These are phyloP conservation scores for Pelargonium australe DNA, from an alignment of 441 rosid species.

Conservation along the genomic window DNA sequence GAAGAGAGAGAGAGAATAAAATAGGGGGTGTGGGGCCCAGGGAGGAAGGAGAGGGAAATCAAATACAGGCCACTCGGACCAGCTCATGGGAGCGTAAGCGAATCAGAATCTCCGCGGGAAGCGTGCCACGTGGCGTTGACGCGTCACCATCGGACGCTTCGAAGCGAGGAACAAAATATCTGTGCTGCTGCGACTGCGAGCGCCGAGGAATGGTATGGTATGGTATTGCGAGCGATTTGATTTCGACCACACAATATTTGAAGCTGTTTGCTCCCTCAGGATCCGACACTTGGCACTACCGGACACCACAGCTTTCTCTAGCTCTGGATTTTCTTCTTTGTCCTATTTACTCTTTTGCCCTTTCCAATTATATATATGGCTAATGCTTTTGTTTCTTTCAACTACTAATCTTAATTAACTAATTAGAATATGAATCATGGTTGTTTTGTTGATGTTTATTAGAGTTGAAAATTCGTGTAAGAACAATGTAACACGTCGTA, in stretches of 20 bases:
- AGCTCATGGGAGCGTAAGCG: slow-evolving; percentile 12
- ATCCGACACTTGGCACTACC: slow-evolving; percentile 31
- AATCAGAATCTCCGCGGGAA: slow-evolving; percentile 19
- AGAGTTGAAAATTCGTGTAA: too few relatives aligned
- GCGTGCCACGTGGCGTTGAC: slow-evolving; percentile 16
- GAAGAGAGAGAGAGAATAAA: too few relatives aligned
- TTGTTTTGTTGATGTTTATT: too few relatives aligned
- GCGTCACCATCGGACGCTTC: slow-evolving; percentile 12
- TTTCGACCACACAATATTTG: slow-evolving; percentile 14
- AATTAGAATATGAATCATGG: too few relatives aligned
- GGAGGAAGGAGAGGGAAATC: neutral
- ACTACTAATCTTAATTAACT: too few relatives aligned
- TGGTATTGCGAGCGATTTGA: neutral
- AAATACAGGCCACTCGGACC: neutral
- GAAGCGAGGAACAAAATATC: slow-evolving; percentile 1
- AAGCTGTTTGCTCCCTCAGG: slow-evolving; percentile 8
- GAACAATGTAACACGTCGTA: too few relatives aligned
- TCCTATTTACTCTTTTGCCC: too few relatives aligned
- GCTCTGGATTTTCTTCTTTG: too few relatives aligned
- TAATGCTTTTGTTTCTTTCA: neutral
- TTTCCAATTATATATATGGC: too few relatives aligned
- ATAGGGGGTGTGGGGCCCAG: neutral
- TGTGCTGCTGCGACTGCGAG: slow-evolving; percentile 5
- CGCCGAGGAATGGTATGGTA: slow-evolving; percentile 11
- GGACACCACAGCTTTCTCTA: slow-evolving; percentile 20